phyloP scores from a whole-genome alignment of 805 yeast genomes.

The Yarrowia alimentaria region DNA sequence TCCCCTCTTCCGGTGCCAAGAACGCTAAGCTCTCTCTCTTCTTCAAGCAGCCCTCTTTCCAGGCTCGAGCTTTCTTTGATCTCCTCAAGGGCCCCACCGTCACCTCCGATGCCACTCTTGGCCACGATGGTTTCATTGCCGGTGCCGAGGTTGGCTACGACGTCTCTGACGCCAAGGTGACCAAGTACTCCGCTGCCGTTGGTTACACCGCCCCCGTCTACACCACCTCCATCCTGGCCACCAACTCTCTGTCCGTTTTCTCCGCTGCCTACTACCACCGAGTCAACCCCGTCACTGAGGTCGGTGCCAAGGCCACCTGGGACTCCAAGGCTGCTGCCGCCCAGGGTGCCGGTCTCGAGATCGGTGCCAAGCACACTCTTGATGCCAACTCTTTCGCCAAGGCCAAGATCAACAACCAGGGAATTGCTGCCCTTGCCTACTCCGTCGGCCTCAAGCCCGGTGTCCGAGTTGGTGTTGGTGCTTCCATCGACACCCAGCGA shows the following conservation, averaged over 20 bases:
- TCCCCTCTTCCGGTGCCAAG: conserved; percentile 77
- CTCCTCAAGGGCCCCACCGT: conserved; percentile 93
- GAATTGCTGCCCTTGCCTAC: conserved; percentile 90
- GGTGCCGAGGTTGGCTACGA: conserved; percentile 98
- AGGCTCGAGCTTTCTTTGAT: conserved; percentile 93
- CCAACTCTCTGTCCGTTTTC: conserved; percentile 82
- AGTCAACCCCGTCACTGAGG: conserved; percentile 87
- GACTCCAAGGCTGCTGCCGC: conserved; percentile 75
- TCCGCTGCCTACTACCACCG: conserved; percentile 97
- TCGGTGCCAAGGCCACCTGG: conserved; percentile 97
- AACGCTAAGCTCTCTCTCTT: conserved; percentile 85
- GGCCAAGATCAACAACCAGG: conserved; percentile 96
- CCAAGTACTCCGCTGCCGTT: conserved; percentile 88
- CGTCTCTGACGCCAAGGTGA: conserved; percentile 85
- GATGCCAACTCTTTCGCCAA: conserved; percentile 87
- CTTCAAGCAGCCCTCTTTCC: conserved; percentile 89
- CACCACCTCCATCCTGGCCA: conserved; percentile 79
- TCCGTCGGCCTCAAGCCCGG: conserved; percentile 94
- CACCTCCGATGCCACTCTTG: conserved; percentile 90
- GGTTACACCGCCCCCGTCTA: conserved; percentile 90
- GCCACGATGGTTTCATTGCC: conserved; percentile 94
- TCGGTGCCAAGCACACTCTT: conserved; percentile 90
- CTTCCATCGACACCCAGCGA: conserved; percentile 93
- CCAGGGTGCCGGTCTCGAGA: conserved; percentile 84
- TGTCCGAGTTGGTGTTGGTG: conserved; percentile 95